Base-by-base conservation (phyloP, 441 rosid genomes). In the Adansonia rubrostipa region DNA sequence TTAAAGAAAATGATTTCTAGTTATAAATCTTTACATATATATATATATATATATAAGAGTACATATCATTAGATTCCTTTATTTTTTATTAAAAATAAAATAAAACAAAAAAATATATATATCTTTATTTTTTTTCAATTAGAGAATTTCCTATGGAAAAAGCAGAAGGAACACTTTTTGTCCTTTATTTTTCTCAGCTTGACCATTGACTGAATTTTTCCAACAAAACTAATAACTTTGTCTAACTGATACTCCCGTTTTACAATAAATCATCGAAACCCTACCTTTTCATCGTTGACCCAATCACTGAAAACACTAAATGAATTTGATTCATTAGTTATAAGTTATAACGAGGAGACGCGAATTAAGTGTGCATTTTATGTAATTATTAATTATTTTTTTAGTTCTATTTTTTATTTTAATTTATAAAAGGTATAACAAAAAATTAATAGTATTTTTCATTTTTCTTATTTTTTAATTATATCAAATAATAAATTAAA, bases 281-380 rank as follows among this genome's bases (percentile, higher is more conserved):
- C 61, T 78, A 85, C 80, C 51, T 78, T 76, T 65, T 22, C 77
- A 72, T 53, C 68, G 77, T 80, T 79, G 85, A 87, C 83, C 86
- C 68, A 79, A 73, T 63, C 15, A 50, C 1, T 24, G 28, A n/a
- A 24, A 24, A 24, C 28, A 24, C 28, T n/a, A 24, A 24, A 24
- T 24, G 28, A 24, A 24, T 24, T 24, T 24, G 28, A 24, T 24
- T 24, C 28, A 24, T 24, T 24, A 24, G 28, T 24, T 24, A 24
- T 24, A 24, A 24, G 28, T 24, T 24, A 24, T 24, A 24, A 24
- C 28, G 1, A 24, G 28, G 28, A 24, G 28, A 24, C 28, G 28
- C 28, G 1, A 24, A 24, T 24, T 24, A 24, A 24, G 28, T 24
- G 28, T 24, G 28, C 28, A 24, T 24, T 24, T 24, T 24, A 24